Evolutionary conservation across 345 rosid species (phyloP).

Genomic region (Citropsis articulata): DNA sequence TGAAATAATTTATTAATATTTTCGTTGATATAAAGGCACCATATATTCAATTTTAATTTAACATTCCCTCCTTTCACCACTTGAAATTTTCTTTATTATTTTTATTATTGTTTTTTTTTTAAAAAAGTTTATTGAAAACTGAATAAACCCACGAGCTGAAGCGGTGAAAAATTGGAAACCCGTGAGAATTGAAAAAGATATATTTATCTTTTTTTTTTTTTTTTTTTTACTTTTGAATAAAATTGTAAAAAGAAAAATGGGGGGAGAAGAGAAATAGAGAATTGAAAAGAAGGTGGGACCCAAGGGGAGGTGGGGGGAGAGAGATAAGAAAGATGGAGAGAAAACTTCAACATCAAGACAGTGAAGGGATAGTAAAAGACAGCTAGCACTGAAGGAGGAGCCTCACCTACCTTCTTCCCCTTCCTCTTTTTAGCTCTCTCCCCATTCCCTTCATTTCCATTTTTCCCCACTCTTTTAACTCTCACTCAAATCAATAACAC

Average conservation of each 20-base stretch:
- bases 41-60: too few relatives aligned
- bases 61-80: not conserved
- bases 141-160: not conserved
- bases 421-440: conserved; percentile 9
- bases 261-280: too few relatives aligned
- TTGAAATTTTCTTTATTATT: not conserved
- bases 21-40: too few relatives aligned
- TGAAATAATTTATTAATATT: too few relatives aligned
- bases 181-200: too few relatives aligned
- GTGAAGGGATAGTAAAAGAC: conserved; percentile 39
- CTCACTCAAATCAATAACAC: not conserved
- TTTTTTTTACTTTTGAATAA: too few relatives aligned
- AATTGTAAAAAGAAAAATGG: too few relatives aligned
- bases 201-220: too few relatives aligned
- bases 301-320: not conserved
- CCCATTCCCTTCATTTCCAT: conserved; percentile 14
- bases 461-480: not conserved
- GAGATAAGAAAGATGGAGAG: conserved; percentile 12
- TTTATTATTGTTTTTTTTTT: too few relatives aligned
- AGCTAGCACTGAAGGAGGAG: conserved; percentile 67
- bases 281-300: conserved; percentile 12
- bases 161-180: too few relatives aligned
- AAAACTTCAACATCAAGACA: conserved; percentile 57
- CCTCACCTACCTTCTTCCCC: conserved; percentile 55
- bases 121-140: not conserved